A percentile compares a stretch with the other conserved stretches of the same genome.
phyloP scores from a whole-genome alignment of 352 stramenopile species.

The Pythium volutum region DNA sequence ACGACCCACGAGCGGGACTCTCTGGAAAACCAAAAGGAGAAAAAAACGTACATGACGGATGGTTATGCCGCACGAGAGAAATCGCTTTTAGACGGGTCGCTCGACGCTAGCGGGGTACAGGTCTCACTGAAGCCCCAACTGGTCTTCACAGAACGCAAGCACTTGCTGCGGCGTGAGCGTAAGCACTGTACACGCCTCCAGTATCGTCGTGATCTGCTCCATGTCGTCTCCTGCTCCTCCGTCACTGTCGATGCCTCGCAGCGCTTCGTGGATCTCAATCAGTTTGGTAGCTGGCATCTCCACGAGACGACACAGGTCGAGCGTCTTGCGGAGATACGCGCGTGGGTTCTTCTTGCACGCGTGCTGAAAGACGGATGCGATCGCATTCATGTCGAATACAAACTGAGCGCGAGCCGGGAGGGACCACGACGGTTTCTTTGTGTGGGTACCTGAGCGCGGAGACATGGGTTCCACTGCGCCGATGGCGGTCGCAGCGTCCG shows the following conservation, averaged over 20 bases:
- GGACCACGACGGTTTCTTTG: no score
- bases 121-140: constrained; percentile 12
- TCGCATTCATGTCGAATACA: constrained; percentile 32
- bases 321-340: constrained; percentile 42
- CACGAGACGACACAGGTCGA: constrained; percentile 43
- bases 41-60: background rate
- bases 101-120: background rate
- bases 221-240: constrained; percentile 18
- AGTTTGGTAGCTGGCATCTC: constrained; percentile 39
- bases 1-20: background rate
- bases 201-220: constrained; percentile 68
- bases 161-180: constrained; percentile 48
- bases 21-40: background rate
- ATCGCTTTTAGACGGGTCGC: background rate
- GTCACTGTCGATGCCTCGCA: constrained; percentile 28
- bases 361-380: constrained; percentile 34
- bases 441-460: no score
- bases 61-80: background rate
- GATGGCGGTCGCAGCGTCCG: constrained; percentile 20
- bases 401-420: constrained; percentile 35
- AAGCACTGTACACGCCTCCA: constrained; percentile 59
- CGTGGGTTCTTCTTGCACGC: constrained; percentile 29
- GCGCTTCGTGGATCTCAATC: constrained; percentile 39
- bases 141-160: constrained; percentile 18
- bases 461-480: constrained; percentile 13